Base-by-base conservation (phyloP, 352 stramenopile species). In the Phytophthora tentaculata region DNA sequence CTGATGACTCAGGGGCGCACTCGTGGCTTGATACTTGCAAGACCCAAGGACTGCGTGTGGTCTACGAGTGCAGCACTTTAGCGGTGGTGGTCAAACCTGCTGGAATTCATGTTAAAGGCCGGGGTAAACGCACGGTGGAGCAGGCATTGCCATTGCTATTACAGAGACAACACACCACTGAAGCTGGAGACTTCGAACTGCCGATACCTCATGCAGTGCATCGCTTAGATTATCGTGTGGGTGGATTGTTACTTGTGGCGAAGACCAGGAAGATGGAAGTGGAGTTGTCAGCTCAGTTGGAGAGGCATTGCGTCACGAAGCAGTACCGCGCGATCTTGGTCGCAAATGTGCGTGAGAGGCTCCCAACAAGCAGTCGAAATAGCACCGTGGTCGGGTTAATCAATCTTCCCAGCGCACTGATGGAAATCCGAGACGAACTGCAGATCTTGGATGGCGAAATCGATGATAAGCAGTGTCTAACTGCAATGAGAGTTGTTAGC, bases 91-190 rank as follows among this genome's bases (percentile, higher is more conserved):
- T 86, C 37, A 91, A 91, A 28, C 83, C 83, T 54, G 80, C 75
- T 19, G 80, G 83, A 9, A 76, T 91, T 23, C 80, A 91, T 45
- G 83, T 89, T 8, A 91, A 88, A 74, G 80, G 80, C 56, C 65
- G 83, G 43, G 73, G 80, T 14, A 57, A 71, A 8, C 76, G 80
- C 37, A 86, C 74, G 1, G 71, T 86, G 13, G 83, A 89, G 65
- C 65, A 69, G 5, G 79, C 77, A n/a, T 45, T 91, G 26, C 69
- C 71, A 17, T 26, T 74, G 22, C 54, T 91, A 39, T 59, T 89
- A 22, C 57, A 61, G 10, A n/a, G 20, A 22, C 55, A 41, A 37
- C 28, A 59, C 54, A 5, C 3, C 7, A 2, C 32, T 17, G 43
- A 37, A 28, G 29, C 3, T 37, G 51, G 39, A 1, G 70, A 76